Percentiles rank a stretch among this genome's conserved stretches.
phyloP scores from a whole-genome alignment of 257 asterid genomes.

The Lycium ferocissimum region DNA sequence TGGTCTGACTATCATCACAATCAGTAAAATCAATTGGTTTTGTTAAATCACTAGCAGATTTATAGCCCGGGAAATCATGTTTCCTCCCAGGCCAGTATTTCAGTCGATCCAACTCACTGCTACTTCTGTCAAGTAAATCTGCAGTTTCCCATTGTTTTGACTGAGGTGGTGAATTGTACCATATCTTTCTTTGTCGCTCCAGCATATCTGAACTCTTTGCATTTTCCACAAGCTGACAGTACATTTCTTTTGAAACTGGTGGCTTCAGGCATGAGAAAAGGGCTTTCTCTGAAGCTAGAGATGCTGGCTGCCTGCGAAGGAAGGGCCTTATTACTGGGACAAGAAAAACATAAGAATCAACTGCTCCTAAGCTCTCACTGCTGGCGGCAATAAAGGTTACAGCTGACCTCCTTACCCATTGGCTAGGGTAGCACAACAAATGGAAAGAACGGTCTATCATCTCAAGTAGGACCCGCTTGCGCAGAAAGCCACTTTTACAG shows the following conservation, averaged over 20 bases:
- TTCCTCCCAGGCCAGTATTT: conserved; percentile 69
- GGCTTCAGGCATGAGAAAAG: conserved; percentile 85
- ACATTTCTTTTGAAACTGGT: conserved; percentile 80
- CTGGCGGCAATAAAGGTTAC: conserved; percentile 86
- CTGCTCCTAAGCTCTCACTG: conserved; percentile 94
- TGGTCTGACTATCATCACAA: conserved; percentile 56
- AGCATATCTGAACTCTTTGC: conserved; percentile 95
- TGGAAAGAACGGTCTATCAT: conserved; percentile 95
- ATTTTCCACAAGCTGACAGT: conserved; percentile 75
- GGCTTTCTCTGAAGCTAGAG: conserved; percentile 86
- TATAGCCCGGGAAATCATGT: conserved; percentile 52
- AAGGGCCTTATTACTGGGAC: conserved; percentile 89
- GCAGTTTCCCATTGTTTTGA: conserved; percentile 72
- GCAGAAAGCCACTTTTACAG: conserved; percentile 84
- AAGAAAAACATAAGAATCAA: conserved; percentile 95
- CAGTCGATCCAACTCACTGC: conserved; percentile 73
- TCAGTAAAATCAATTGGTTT: conserved; percentile 47
- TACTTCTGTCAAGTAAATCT: conserved; percentile 74
- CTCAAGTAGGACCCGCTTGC: conserved; percentile 85
- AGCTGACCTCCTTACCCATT: conserved; percentile 88
- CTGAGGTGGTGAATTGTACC: conserved; percentile 85
- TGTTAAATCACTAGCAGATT: conserved; percentile 43
- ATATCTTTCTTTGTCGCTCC: conserved; percentile 95
- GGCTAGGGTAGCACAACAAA: conserved; percentile 88
- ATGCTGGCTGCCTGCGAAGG: conserved; percentile 93